Evolutionary conservation across 1,284 basidiomycete species (phyloP).

Genomic region (Pholiota adiposa): DNA sequence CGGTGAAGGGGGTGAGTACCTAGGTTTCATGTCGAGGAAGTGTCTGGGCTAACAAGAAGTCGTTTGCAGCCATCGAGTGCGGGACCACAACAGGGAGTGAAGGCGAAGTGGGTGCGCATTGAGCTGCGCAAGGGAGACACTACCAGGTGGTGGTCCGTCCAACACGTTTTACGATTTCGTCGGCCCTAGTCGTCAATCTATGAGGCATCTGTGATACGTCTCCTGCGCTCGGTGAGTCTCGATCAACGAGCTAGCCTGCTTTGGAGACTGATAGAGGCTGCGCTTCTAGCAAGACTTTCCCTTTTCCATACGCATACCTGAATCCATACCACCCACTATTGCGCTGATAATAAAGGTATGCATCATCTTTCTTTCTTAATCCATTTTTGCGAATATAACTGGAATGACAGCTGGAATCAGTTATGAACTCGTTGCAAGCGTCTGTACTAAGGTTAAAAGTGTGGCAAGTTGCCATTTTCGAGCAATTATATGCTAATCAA

Average conservation of each 20-base stretch:
- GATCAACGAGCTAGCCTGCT: not conserved
- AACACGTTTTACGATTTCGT: constrained; percentile 77
- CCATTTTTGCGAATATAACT: constrained; percentile 8
- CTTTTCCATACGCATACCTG: constrained; percentile 85
- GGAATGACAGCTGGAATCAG: constrained; percentile 67
- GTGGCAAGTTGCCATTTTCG: constrained; percentile 36
- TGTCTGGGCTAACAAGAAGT: not conserved
- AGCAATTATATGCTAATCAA: constrained; percentile 1
- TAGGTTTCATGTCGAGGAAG: not conserved
- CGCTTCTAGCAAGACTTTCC: constrained; percentile 66
- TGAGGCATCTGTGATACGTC: constrained; percentile 73
- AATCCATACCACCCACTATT: constrained; percentile 82
- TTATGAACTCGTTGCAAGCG: constrained; percentile 84
- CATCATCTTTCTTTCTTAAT: constrained; percentile 3
- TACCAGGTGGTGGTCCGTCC: constrained; percentile 69
- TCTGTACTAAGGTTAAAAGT: constrained; percentile 84
- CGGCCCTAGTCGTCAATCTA: constrained; percentile 71
- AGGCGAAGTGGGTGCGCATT: constrained; percentile 88
- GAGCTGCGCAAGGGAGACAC: constrained; percentile 84
- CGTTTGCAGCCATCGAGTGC: constrained; percentile 74
- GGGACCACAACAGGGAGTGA: constrained; percentile 73
- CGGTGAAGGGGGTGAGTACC: constrained; percentile 78
- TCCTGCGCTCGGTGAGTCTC: constrained; percentile 64
- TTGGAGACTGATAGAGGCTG: constrained; percentile 5
- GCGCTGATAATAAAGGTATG: constrained; percentile 71